These are phyloP conservation scores for Picea sitchensis DNA, from an alignment of 75 land plant genomes.

Conservation along the genomic window DNA sequence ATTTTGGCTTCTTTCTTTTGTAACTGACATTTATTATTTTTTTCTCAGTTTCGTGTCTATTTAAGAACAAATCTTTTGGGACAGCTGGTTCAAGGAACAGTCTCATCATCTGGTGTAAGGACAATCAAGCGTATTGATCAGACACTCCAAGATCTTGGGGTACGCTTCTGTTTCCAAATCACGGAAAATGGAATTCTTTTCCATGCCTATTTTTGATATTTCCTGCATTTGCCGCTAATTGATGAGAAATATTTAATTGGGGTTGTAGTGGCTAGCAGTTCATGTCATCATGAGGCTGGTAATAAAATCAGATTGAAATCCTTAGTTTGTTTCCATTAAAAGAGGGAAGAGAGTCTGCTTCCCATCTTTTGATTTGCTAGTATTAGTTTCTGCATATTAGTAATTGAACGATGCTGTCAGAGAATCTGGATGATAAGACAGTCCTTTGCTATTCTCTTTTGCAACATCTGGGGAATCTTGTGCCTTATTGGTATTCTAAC, in stretches of 20 bases:
- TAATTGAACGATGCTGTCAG: background rate
- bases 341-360: background rate
- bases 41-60: slow-evolving; percentile 67
- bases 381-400: background rate
- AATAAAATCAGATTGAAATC: background rate
- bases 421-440: background rate
- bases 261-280: background rate
- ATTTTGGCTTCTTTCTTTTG: background rate
- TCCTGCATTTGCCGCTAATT: background rate
- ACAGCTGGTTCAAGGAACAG: slow-evolving; percentile 79
- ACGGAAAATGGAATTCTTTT: background rate
- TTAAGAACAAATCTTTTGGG: slow-evolving; percentile 67
- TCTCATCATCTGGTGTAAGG: slow-evolving; percentile 72
- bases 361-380: background rate
- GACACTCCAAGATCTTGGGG: slow-evolving; percentile 85
- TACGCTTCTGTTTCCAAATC: slow-evolving; percentile 20
- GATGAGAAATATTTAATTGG: background rate
- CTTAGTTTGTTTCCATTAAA: background rate
- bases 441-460: no score
- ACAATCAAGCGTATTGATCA: slow-evolving; percentile 82
- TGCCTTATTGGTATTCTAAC: background rate
- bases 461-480: no score
- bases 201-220: background rate
- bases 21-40: background rate
- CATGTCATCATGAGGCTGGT: background rate